Base-by-base conservation (phyloP, 2,329 filamentous ascomycete genomes). In the Periconia sp. region DNA sequence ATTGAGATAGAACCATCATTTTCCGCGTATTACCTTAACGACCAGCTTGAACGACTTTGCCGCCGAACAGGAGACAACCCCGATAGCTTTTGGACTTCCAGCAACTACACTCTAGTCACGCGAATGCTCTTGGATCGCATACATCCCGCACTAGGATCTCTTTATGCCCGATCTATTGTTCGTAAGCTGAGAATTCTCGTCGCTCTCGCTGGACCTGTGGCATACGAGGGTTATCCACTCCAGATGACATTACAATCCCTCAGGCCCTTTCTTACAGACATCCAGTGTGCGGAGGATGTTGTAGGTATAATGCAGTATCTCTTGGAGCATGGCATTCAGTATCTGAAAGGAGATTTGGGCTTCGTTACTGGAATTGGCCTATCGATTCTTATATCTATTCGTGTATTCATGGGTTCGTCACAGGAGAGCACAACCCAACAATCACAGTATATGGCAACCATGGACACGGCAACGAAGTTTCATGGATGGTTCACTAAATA, bases 211-310 rank as follows among this genome's bases (percentile, higher is more conserved):
- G 92, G 91, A 0, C 71, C 84, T 0, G 81, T 86, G 47, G 90
- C 89, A n/a, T 79, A 88, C 20, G 78, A 85, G 41, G 89, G 88
- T 0, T 97, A 97, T 67, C 90, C 91, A 11, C 73, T 97, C 14
- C 91, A 99, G 71, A 94, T 97, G 90, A 80, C 96, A 0, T 80
- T 99, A 1, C 90, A 92, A 64, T 88, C 89, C 1, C 79, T 96
- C 18, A 82, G 89, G 10, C 85, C 86, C 0, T 95, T 92, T 60
- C 78, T 97, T 6, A 87, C 88, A 1, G 88, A 97, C 61, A 82
- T 87, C 0, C 89, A 95, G 66, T 97, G 93, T 72, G 90, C 92
- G 10, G 91, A 96, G 66, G 94, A 99, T 76, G 87, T 90, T 1
- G 81, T 97, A 43, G 93, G 92, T 0, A 83, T 99, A 33, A 86